These are phyloP conservation scores for Mycena venus DNA, from an alignment of 768 basidiomycete genomes.

Conservation along the genomic window DNA sequence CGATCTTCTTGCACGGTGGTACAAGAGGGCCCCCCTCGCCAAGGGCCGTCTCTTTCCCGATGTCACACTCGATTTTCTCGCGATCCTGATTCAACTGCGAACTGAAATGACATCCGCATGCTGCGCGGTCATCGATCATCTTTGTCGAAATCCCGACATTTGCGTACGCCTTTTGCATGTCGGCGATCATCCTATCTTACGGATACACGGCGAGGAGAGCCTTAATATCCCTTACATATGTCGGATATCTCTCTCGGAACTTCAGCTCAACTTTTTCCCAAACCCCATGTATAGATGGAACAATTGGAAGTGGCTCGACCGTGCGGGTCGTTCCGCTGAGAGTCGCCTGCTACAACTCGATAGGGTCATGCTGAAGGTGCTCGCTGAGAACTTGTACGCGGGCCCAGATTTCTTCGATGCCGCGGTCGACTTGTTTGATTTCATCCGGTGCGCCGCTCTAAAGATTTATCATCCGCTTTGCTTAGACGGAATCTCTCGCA, in stretches of 20 bases:
- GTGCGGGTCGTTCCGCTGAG: background rate
- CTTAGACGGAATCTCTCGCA: background rate
- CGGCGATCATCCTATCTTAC: background rate
- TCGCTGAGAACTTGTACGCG: background rate
- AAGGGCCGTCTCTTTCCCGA: background rate
- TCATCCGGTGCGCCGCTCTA: background rate
- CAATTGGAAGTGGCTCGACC: background rate
- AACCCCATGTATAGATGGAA: slow-evolving; percentile 1
- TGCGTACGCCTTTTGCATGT: background rate
- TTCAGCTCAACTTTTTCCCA: background rate
- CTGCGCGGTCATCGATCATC: background rate
- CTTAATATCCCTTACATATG: background rate
- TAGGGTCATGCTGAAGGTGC: background rate
- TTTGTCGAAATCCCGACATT: background rate
- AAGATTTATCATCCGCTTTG: no score
- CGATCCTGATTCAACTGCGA: background rate
- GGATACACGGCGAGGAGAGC: background rate
- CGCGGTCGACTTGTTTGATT: slow-evolving; percentile 7
- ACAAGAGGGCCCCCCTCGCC: background rate
- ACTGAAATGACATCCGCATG: background rate
- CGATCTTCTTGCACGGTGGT: background rate
- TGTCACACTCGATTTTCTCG: background rate
- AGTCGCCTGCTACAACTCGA: background rate
- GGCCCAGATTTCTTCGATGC: slow-evolving; percentile 6
- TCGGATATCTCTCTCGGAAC: background rate